These are phyloP conservation scores for Saccharomycopsis capsularis DNA, from an alignment of 805 yeast genomes.

Conservation along the genomic window DNA sequence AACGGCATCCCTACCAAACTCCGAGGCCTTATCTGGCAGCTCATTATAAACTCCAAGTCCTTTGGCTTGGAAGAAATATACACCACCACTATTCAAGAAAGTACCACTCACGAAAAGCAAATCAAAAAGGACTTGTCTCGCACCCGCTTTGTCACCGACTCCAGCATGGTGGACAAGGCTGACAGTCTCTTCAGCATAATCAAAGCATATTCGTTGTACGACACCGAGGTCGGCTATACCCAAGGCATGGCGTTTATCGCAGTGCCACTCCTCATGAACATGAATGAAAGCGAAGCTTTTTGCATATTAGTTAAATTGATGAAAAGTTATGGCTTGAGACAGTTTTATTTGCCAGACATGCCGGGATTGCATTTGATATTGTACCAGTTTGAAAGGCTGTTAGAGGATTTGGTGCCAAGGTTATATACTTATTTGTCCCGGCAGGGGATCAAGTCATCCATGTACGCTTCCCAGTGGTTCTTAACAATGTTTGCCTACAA, in stretches of 20 bases:
- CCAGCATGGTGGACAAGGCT: constrained; percentile 46
- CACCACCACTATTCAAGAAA: constrained; percentile 38
- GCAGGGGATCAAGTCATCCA: constrained; percentile 84
- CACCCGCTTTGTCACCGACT: constrained; percentile 66
- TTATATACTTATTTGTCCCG: constrained; percentile 69
- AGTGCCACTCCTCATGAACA: constrained; percentile 75
- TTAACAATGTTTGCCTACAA: constrained; percentile 91
- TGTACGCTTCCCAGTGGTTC: constrained; percentile 99
- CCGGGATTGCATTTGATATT: constrained; percentile 80
- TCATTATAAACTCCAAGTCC: constrained; percentile 73
- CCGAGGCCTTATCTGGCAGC: constrained; percentile 90
- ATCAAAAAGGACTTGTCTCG: constrained; percentile 79
- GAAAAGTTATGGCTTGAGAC: constrained; percentile 77
- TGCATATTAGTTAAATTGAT: constrained; percentile 72
- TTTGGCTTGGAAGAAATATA: constrained; percentile 54
- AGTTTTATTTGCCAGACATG: constrained; percentile 81
- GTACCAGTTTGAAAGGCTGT: constrained; percentile 82
- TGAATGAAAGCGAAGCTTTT: constrained; percentile 81
- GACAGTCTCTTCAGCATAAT: constrained; percentile 67
- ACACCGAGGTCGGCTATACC: constrained; percentile 92
- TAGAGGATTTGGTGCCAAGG: constrained; percentile 70
- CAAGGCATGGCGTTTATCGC: constrained; percentile 96
- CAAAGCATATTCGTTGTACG: constrained; percentile 78
- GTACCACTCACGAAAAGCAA: constrained; percentile 55
- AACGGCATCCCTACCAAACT: constrained; percentile 79